These are phyloP conservation scores for Yamadazyma conglobata DNA, from an alignment of 1,139 yeast species.

Conservation along the genomic window DNA sequence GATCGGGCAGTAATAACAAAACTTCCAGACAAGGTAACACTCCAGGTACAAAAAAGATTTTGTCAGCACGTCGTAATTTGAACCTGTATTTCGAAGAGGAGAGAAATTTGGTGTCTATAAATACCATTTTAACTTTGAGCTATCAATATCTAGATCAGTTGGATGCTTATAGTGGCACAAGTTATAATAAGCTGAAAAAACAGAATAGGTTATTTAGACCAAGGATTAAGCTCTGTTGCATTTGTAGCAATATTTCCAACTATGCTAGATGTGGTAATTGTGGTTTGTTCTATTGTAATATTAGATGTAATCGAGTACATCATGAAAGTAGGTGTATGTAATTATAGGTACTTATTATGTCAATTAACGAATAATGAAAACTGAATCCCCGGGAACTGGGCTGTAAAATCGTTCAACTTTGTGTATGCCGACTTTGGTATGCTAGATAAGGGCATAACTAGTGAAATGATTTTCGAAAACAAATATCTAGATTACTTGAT, in stretches of 20 bases:
- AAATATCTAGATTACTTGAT: too few species aligned
- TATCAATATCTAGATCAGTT: constrained; percentile 41
- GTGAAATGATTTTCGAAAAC: too few species aligned
- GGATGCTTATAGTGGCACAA: too few species aligned
- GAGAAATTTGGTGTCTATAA: constrained; percentile 40
- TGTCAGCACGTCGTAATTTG: constrained; percentile 44
- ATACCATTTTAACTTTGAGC: constrained; percentile 38
- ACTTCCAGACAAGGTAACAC: constrained; percentile 41
- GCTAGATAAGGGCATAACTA: background rate
- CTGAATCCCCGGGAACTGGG: too few species aligned
- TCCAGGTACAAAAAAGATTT: constrained; percentile 42
- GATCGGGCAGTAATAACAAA: constrained; percentile 17
- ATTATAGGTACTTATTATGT: too few species aligned
- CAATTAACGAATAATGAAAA: background rate
- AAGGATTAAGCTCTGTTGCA: constrained; percentile 39
- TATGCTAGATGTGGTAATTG: constrained; percentile 41
- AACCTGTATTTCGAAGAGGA: constrained; percentile 49
- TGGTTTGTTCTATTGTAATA: constrained; percentile 43
- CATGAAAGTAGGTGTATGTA: constrained; percentile 42
- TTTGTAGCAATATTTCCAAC: constrained; percentile 38
- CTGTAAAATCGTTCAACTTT: too few species aligned
- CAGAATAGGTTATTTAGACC: constrained; percentile 27
- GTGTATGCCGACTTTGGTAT: background rate
- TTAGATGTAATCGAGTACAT: constrained; percentile 39
- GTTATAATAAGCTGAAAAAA: constrained; percentile 16